phyloP scores from a whole-genome alignment of 768 basidiomycete species.

The Galerina sulciceps region DNA sequence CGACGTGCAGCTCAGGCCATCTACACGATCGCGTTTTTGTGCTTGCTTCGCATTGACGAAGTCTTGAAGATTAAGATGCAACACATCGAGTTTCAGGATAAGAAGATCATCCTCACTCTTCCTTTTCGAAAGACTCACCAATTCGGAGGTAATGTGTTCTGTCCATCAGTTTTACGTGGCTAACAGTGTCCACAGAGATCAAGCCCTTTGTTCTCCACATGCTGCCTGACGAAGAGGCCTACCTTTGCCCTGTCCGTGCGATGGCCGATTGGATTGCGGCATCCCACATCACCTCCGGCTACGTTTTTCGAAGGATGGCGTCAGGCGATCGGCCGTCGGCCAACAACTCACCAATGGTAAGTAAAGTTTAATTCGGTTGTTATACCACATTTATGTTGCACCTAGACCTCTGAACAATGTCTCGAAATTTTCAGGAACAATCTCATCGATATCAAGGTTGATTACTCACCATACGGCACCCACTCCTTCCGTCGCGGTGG shows the following conservation, averaged over 20 bases:
- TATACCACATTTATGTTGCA: not conserved
- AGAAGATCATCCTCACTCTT: not conserved
- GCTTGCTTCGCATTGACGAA: not conserved
- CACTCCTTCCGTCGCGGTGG: slow-evolving; percentile 39
- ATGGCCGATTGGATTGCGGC: slow-evolving; percentile 31
- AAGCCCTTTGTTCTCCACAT: slow-evolving; percentile 20
- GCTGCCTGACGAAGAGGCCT: slow-evolving; percentile 25
- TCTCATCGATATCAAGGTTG: slow-evolving; percentile 40
- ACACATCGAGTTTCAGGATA: not conserved
- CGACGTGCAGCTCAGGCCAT: slow-evolving; percentile 31
- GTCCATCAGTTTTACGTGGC: not conserved
- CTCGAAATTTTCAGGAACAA: slow-evolving; percentile 43
- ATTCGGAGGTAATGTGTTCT: not conserved
- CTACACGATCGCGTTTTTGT: slow-evolving; percentile 31
- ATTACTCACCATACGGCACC: slow-evolving; percentile 41
- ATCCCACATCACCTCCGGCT: slow-evolving; percentile 27
- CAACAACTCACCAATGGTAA: slow-evolving; percentile 8
- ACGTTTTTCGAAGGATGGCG: slow-evolving; percentile 34
- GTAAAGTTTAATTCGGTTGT: not conserved
- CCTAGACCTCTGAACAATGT: slow-evolving; percentile 39
- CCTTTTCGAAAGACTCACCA: slow-evolving; percentile 4
- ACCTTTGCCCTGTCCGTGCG: slow-evolving; percentile 38
- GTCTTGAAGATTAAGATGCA: not conserved
- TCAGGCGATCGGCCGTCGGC: slow-evolving; percentile 29
- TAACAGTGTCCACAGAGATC: slow-evolving; percentile 6